Conservation (phyloP, 129 eudicot genomes). For the Centaurea solstitialis region DNA sequence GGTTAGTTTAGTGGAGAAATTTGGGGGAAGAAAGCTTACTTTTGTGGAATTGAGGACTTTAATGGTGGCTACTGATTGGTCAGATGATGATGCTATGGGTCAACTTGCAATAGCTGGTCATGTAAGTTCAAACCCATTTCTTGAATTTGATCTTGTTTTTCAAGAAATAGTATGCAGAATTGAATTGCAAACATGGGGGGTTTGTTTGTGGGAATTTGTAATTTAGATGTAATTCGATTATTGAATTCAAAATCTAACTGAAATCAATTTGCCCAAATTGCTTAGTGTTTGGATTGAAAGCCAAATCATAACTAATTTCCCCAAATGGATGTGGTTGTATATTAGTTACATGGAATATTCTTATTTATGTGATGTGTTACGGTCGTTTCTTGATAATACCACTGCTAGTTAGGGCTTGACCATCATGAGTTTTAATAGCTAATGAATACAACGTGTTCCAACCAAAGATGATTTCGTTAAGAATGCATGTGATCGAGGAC, state of each 20-base stretch:
- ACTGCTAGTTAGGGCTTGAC: not conserved
- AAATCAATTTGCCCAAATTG: too few relatives aligned
- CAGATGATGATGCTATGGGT: conserved; percentile 66
- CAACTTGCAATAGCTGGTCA: conserved; percentile 93
- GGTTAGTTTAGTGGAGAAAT: conserved; percentile 49
- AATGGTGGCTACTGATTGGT: conserved; percentile 99
- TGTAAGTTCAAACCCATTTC: conserved; percentile 39
- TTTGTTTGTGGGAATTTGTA: not conserved
- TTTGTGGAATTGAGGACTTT: conserved; percentile 93
- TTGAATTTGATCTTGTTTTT: not conserved
- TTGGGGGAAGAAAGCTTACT: conserved; percentile 46
- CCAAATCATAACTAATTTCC: not conserved
- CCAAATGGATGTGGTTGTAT: not conserved
- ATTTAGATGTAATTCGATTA: not conserved
- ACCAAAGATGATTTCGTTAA: not conserved
- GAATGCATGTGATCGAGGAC: conserved; percentile 15
- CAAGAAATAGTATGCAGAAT: not conserved
- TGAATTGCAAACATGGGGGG: not conserved
- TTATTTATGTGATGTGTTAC: too few relatives aligned
- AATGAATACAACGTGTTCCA: not conserved
- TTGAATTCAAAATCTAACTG: too few relatives aligned
- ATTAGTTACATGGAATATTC: not conserved
- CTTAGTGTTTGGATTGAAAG: too few relatives aligned
- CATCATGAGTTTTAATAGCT: not conserved
- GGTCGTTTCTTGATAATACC: not conserved